Evolutionary conservation across 441 rosid genomes (phyloP).

Genomic region (Adansonia rubrostipa): DNA sequence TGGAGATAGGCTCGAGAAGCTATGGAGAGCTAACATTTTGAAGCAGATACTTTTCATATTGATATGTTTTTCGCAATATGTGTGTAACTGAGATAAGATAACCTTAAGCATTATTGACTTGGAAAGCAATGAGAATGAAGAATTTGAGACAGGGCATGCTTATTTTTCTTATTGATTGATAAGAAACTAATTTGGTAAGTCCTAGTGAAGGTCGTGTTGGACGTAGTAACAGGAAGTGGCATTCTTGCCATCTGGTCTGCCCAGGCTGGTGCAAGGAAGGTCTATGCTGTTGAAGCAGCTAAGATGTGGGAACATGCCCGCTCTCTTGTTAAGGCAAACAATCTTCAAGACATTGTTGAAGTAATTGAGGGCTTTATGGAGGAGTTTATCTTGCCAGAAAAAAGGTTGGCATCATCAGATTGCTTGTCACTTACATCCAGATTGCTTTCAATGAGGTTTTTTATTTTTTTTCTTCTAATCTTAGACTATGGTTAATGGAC

Average conservation of each 20-base stretch:
- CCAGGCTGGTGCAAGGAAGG: slow-evolving; percentile 96
- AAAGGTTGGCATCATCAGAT: slow-evolving; percentile 52
- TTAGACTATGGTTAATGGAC: slow-evolving; percentile 36
- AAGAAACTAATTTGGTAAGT: background rate
- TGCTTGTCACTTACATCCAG: background rate
- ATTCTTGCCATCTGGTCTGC: slow-evolving; percentile 99
- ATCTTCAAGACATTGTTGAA: slow-evolving; percentile 74
- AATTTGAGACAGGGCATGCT: background rate
- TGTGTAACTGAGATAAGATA: background rate
- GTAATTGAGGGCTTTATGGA: slow-evolving; percentile 89
- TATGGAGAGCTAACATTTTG: background rate
- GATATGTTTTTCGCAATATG: background rate
- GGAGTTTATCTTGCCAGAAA: slow-evolving; percentile 82
- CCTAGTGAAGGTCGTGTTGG: slow-evolving; percentile 70
- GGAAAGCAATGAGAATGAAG: background rate
- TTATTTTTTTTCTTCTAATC: slow-evolving; percentile 15
- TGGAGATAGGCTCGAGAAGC: background rate
- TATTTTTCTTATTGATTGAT: background rate
- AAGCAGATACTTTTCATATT: slow-evolving; percentile 3
- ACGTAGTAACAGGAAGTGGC: slow-evolving; percentile 98
- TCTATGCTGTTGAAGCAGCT: slow-evolving; percentile 95
- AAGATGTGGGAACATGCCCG: slow-evolving; percentile 95
- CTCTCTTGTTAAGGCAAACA: slow-evolving; percentile 70
- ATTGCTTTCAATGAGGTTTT: background rate
- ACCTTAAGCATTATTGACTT: background rate